These are phyloP conservation scores for Aspergillus heteromorphus DNA, from an alignment of 495 filamentous ascomycete species.

Conservation along the genomic window DNA sequence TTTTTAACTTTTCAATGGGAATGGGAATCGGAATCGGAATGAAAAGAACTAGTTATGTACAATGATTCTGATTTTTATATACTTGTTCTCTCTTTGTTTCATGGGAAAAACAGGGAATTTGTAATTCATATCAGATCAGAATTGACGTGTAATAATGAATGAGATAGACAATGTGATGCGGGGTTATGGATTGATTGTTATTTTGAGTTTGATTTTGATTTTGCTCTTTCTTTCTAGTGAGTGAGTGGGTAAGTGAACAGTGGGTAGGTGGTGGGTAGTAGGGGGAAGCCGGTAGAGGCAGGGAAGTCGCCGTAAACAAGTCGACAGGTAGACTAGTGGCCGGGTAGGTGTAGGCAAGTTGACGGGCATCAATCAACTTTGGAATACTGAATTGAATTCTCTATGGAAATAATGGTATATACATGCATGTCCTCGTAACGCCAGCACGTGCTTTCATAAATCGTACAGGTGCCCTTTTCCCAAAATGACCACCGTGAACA, in stretches of 20 bases:
- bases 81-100: conserved; percentile 3
- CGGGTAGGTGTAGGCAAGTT: no score
- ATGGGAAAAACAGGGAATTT: background rate
- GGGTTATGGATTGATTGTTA: conserved; percentile 3
- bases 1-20: no score
- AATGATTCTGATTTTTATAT: conserved; percentile 13
- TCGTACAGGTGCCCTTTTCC: background rate
- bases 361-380: no score
- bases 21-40: no score
- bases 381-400: background rate
- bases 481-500: background rate
- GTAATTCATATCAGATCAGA: conserved; percentile 16
- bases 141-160: conserved; percentile 18
- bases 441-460: background rate
- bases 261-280: no score
- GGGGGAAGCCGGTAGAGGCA: no score
- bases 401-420: background rate
- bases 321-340: no score
- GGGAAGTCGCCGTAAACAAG: no score
- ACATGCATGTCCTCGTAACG: background rate
- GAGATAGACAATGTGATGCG: conserved; percentile 13
- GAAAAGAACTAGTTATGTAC: conserved; percentile 9
- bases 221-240: background rate
- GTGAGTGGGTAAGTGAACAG: background rate
- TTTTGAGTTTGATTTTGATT: background rate